A percentile compares a stretch with the other conserved stretches of the same genome.
phyloP scores from a whole-genome alignment of 768 basidiomycete species.

The Cystoderma amianthinum region DNA sequence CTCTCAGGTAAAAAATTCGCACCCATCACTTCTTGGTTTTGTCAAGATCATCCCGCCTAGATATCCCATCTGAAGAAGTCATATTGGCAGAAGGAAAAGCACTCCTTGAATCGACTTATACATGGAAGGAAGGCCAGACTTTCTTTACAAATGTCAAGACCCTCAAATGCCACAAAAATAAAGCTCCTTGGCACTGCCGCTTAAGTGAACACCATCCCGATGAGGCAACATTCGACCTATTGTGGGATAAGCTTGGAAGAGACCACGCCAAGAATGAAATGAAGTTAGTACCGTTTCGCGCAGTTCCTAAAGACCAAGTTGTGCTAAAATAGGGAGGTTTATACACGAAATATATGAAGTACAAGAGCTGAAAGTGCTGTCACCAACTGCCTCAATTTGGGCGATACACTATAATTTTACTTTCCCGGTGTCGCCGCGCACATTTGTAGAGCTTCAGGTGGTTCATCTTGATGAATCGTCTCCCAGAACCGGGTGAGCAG shows the following conservation, averaged over 20 bases:
- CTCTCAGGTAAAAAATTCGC: too few species aligned
- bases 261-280: constrained; percentile 66
- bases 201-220: constrained; percentile 55
- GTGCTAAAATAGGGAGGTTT: constrained; percentile 52
- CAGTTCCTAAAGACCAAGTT: too few species aligned
- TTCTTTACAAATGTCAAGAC: constrained; percentile 54
- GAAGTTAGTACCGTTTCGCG: too few species aligned
- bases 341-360: constrained; percentile 61
- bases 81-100: constrained; percentile 45
- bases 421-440: constrained; percentile 63
- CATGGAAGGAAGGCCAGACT: constrained; percentile 68
- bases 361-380: constrained; percentile 53
- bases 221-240: constrained; percentile 67
- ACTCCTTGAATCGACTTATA: constrained; percentile 45
- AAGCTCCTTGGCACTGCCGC: constrained; percentile 62
- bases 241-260: constrained; percentile 63
- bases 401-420: constrained; percentile 67
- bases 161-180: constrained; percentile 46
- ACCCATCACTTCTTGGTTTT: too few species aligned
- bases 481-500: constrained; percentile 58
- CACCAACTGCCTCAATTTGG: constrained; percentile 63
- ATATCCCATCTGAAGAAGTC: constrained; percentile 52
- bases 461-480: constrained; percentile 39
- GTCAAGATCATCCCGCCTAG: too few species aligned
- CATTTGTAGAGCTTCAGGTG: constrained; percentile 74